Conservation (phyloP, 2,329 filamentous ascomycete genomes). For the Pestalotiopsis fici region DNA sequence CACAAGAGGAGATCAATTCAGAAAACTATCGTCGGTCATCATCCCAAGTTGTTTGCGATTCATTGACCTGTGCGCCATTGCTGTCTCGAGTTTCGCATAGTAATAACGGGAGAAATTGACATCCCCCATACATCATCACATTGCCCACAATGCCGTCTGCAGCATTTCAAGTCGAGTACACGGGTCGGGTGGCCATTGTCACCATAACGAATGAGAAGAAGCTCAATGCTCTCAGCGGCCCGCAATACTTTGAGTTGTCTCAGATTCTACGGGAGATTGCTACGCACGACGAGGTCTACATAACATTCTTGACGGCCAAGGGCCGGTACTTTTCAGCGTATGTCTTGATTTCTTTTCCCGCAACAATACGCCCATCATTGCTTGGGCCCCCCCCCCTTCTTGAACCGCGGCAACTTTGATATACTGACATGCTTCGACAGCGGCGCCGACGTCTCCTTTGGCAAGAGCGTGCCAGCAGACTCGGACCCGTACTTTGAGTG, state of each 20-base stretch:
- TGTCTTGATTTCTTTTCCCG: slow-evolving; percentile 30
- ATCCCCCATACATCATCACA: not conserved
- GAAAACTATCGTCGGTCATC: not conserved
- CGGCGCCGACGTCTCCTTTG: slow-evolving; percentile 74
- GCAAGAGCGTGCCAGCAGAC: slow-evolving; percentile 14
- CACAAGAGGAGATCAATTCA: not conserved
- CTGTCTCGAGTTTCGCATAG: no score
- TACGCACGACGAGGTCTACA: slow-evolving; percentile 73
- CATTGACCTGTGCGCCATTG: no score
- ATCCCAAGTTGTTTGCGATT: no score
- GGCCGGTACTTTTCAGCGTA: slow-evolving; percentile 91
- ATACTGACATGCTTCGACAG: slow-evolving; percentile 40
- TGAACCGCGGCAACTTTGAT: no score
- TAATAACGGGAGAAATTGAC: no score
- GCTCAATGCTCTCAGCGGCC: slow-evolving; percentile 77
- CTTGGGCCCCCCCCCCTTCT: slow-evolving; percentile 1
- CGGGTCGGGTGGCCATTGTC: slow-evolving; percentile 75
- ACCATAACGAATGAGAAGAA: slow-evolving; percentile 85
- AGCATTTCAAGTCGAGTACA: slow-evolving; percentile 58
- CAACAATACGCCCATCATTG: not conserved
- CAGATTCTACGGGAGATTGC: slow-evolving; percentile 77
- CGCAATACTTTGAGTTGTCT: slow-evolving; percentile 77
- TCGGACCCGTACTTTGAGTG: slow-evolving; percentile 50
- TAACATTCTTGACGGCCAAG: slow-evolving; percentile 82
- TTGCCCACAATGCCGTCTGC: not conserved